phyloP scores from a whole-genome alignment of 2,329 filamentous ascomycete species.

The Fusarium buharicum region DNA sequence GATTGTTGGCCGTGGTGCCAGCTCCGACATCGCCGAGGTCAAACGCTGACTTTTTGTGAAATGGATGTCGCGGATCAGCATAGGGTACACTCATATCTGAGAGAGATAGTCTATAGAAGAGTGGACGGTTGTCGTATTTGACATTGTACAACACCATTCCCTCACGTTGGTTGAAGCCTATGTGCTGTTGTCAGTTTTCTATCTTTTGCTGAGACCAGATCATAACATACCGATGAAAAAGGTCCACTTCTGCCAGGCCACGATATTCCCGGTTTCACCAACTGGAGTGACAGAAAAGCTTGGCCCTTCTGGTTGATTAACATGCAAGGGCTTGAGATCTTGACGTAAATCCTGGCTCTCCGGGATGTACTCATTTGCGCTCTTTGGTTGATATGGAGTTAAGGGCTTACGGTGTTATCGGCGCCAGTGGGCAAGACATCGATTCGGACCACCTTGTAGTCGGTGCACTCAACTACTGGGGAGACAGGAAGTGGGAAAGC shows the following conservation, averaged over 20 bases:
- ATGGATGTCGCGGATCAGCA: conserved; percentile 71
- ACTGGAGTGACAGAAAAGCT: conserved; percentile 65
- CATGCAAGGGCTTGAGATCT: conserved; percentile 76
- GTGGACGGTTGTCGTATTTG: conserved; percentile 70
- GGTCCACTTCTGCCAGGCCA: conserved; percentile 74
- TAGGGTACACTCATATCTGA: conserved; percentile 79
- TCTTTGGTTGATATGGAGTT: conserved; percentile 14
- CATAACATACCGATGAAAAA: conserved; percentile 65
- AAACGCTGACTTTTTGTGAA: conserved; percentile 76
- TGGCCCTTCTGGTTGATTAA: conserved; percentile 75
- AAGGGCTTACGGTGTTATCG: conserved; percentile 12
- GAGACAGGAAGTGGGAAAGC: conserved; percentile 34
- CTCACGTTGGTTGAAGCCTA: conserved; percentile 73
- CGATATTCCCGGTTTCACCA: conserved; percentile 51
- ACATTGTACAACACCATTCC: conserved; percentile 77
- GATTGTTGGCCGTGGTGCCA: conserved; percentile 74
- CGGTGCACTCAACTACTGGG: conserved; percentile 28
- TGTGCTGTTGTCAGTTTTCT: background rate
- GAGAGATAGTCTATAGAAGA: conserved; percentile 75
- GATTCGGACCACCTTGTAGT: conserved; percentile 26
- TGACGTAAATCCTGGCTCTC: conserved; percentile 63
- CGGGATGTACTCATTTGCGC: conserved; percentile 57
- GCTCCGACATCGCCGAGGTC: conserved; percentile 77
- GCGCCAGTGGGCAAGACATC: conserved; percentile 27
- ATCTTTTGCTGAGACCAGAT: accelerated